Evolutionary conservation across 371 early-diverging fungal genomes (phyloP), one percentile per base, ranked within the genome.

Genomic region (Apophysomyces ossiformis): DNA sequence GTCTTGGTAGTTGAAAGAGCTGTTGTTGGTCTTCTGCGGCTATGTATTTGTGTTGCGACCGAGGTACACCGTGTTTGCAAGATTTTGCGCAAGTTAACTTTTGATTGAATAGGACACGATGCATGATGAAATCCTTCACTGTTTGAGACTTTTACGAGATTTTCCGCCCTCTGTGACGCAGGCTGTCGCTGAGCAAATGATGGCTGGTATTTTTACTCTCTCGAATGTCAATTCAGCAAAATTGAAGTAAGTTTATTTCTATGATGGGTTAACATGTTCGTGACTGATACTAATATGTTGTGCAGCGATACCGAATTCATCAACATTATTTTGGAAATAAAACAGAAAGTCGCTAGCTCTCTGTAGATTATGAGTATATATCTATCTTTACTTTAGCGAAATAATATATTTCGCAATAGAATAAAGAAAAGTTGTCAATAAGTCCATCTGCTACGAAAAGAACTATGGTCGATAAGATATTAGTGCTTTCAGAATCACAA

Each of bases 181-280:
- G 44, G 80, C 84, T 39, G 88, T 93, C 15, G 90, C 87, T 7
- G 93, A 92, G 64, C 93, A 90, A 69, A 83, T 90, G 81, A 91
- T 90, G 89, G 90, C 94, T 1, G 95, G 93, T 43, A 81, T 95
- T 18, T 76, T 89, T 61, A 85, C 81, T 62, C 67, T 93, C 18
- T 81, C 82, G 11, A 72, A 73, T 63, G 81, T 78, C 5, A 81
- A 81, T 65, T 78, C 81, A 45, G 78, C 78, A 46, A 75, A 81
- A 37, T 68, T 76, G 66, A 78, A 78, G 81, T 81, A 78, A 78
- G 71, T 66, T 37, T 15, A 7, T 13, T 12, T 59, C 11, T 57
- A 13, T 36, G 1, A 15, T 15, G 37, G 37, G 32, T 11, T 13
- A 2, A 36, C 5, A 12, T 26, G 2, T 3, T 26, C 2, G 2